Conservation (phyloP, 1,284 basidiomycete genomes). For the Schizophyllum commune region DNA sequence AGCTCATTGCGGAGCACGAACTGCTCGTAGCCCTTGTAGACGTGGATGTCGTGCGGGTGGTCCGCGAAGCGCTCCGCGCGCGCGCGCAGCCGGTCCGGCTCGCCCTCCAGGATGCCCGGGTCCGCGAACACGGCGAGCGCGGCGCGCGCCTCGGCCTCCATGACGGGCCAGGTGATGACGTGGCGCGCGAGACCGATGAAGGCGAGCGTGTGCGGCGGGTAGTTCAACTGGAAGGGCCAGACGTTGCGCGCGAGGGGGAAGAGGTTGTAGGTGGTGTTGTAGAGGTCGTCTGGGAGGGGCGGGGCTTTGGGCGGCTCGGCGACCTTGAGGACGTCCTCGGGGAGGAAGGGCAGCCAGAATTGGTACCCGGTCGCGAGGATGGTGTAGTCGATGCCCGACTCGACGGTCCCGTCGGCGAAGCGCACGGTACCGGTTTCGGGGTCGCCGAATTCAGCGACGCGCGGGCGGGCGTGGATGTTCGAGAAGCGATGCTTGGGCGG, state of each 20-base stretch:
- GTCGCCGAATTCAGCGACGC: conserved; percentile 33
- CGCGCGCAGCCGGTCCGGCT: conserved; percentile 37
- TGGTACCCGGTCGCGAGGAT: conserved; percentile 73
- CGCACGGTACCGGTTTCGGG: conserved; percentile 33
- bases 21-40: conserved; percentile 42
- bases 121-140: conserved; percentile 44
- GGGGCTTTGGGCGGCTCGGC: conserved; percentile 34
- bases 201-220: conserved; percentile 45
- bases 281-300: conserved; percentile 39
- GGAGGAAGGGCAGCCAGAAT: conserved; percentile 49
- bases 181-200: conserved; percentile 55
- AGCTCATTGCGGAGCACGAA: conserved; percentile 61
- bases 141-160: conserved; percentile 61
- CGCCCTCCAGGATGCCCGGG: conserved; percentile 37
- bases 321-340: conserved; percentile 22
- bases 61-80: conserved; percentile 36
- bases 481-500: conserved; percentile 25
- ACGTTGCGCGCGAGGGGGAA: conserved; percentile 49
- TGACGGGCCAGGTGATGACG: conserved; percentile 56
- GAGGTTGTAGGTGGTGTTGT: conserved; percentile 56
- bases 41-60: conserved; percentile 44
- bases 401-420: conserved; percentile 52
- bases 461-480: conserved; percentile 35
- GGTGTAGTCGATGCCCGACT: conserved; percentile 48
- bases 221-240: conserved; percentile 49